phyloP scores from a whole-genome alignment of 2,329 filamentous ascomycete species.

The Allantophomopsis cytisporea region DNA sequence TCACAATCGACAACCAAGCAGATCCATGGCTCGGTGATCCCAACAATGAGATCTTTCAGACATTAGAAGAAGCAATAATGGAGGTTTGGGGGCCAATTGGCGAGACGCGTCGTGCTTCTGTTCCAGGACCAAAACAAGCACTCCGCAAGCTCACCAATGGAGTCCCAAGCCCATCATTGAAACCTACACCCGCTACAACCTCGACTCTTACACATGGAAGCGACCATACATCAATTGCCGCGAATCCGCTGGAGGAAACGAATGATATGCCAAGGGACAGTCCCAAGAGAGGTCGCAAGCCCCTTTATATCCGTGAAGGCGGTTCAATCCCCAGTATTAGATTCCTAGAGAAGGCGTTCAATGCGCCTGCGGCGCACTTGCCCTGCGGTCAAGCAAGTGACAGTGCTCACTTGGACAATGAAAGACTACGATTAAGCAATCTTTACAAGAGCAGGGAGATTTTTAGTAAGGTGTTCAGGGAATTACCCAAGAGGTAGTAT shows the following conservation, averaged over 20 bases:
- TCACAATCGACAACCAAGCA: constrained; percentile 83
- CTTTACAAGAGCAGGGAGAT: constrained; percentile 86
- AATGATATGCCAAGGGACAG: constrained; percentile 4
- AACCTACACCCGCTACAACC: constrained; percentile 32
- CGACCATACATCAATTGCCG: constrained; percentile 17
- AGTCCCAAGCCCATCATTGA: constrained; percentile 15
- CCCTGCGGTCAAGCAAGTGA: constrained; percentile 94
- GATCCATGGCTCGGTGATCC: constrained; percentile 95
- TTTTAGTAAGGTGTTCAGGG: constrained; percentile 66
- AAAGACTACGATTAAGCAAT: constrained; percentile 79
- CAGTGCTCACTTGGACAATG: constrained; percentile 87
- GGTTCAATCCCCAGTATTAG: constrained; percentile 90
- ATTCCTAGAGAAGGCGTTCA: constrained; percentile 89
- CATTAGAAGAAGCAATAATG: constrained; percentile 73
- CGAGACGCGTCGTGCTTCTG: constrained; percentile 18
- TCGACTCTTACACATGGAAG: constrained; percentile 33
- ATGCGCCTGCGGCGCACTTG: constrained; percentile 79
- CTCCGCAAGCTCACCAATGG: constrained; percentile 6
- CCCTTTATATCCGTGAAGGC: constrained; percentile 88
- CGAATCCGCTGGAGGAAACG: constrained; percentile 14
- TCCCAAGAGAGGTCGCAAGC: constrained; percentile 31
- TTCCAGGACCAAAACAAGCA: constrained; percentile 20
- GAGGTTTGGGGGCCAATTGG: constrained; percentile 63
- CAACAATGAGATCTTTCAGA: constrained; percentile 79
- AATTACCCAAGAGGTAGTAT: constrained; percentile 17